Base-by-base conservation (phyloP, 495 filamentous ascomycete species). In the Hypoxylon cercidicola region DNA sequence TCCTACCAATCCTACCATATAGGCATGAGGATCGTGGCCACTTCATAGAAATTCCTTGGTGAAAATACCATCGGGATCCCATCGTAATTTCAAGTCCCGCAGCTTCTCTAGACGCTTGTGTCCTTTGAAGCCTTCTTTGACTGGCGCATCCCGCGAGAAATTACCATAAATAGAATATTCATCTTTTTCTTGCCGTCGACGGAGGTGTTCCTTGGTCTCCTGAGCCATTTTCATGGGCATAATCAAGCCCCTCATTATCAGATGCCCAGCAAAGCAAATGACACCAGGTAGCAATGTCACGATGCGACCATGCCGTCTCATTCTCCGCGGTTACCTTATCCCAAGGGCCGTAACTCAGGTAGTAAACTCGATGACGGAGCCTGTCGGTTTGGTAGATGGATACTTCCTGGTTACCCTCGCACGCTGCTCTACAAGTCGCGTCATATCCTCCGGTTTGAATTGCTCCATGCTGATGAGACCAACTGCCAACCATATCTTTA, bases 41-140 rank as follows among this genome's bases (percentile, higher is more conserved):
- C 15, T 13, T 39, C 44, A 52, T 10, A 68, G 25, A 18, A 53
- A 59, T 20, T 68, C 60, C n/a, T 30, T 45, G 2, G 51, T 63
- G 41, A 63, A 66, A 20, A 62, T 25, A 19, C 63, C 58, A 7
- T 55, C 40, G 11, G 63, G 58, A 43, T 66, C 63, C 63, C 63
- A 66, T 30, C 45, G 40, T 28, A 28, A 41, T 40, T 62, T 66
- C 23, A 66, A 34, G 11, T 8, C 11, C 11, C 46, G 49, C 20
- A 66, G 34, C n/a, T 56, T 62, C 34, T 62, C 40, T 5, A 62
- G 18, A 7, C 34, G 43, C 6, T 16, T 49, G 9, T 2, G 4
- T 4, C 58, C 63, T 25, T 49, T 55, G 18, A 47, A 66, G 23
- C 63, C 37, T 39, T 61, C 37, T 16, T 41, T 21, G 20, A 63